These are phyloP conservation scores for Lactarius tabidus DNA, from an alignment of 768 basidiomycete genomes.

Conservation along the genomic window DNA sequence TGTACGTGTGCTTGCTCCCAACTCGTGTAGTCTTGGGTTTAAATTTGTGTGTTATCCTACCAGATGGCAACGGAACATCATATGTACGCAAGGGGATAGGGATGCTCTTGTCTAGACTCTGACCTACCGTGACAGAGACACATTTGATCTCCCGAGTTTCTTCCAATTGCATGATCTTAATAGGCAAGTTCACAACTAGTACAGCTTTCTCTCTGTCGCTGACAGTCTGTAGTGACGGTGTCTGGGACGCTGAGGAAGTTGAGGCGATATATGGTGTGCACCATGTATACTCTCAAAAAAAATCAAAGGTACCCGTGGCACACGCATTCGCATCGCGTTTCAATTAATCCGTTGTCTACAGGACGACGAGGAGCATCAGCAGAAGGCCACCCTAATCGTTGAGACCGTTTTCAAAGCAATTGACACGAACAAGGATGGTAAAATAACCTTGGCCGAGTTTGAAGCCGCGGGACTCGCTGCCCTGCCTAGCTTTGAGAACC, in stretches of 20 bases:
- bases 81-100: constrained; percentile 45
- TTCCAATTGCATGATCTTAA: constrained; percentile 95
- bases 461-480: constrained; percentile 65
- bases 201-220: constrained; percentile 9
- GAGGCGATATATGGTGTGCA: constrained; percentile 96
- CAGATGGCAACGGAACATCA: constrained; percentile 91
- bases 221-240: constrained; percentile 53
- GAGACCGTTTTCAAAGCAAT: constrained; percentile 61
- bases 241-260: constrained; percentile 84
- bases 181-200: constrained; percentile 42
- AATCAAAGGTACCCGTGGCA: constrained; percentile 52
- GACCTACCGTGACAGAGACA: constrained; percentile 50
- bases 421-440: constrained; percentile 74
- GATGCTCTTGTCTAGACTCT: not conserved
- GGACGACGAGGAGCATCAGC: constrained; percentile 74
- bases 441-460: constrained; percentile 66
- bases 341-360: constrained; percentile 28
- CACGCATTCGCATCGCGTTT: not conserved
- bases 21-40: constrained; percentile 3
- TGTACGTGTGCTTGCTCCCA: constrained; percentile 48
- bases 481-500: constrained; percentile 75
- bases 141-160: constrained; percentile 83
- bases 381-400: constrained; percentile 78
- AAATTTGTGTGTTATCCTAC: not conserved
- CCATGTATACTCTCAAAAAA: constrained; percentile 81